Conservation (phyloP, 2,329 filamentous ascomycete species). For the Penicillium corylophilum region DNA sequence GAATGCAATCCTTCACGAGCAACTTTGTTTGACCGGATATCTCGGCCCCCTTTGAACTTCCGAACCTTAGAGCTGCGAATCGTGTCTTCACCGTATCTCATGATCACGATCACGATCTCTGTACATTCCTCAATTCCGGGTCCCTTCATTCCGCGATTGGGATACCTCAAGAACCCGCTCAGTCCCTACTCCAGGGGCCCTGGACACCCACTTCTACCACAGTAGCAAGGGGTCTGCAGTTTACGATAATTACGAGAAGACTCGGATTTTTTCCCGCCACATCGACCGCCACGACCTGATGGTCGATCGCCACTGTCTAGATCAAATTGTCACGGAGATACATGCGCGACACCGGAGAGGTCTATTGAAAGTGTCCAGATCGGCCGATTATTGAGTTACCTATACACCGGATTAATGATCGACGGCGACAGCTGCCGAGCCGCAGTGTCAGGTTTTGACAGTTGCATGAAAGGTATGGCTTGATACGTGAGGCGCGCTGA, state of each 20-base stretch:
- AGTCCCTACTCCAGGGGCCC: background rate
- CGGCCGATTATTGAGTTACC: conserved; percentile 2
- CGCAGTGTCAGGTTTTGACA: conserved; percentile 29
- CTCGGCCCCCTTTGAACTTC: background rate
- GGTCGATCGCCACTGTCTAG: conserved; percentile 2
- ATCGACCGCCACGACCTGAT: conserved; percentile 5
- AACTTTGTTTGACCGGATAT: background rate
- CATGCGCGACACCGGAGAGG: background rate
- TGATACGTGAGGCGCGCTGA: background rate
- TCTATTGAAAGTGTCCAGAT: conserved; percentile 8
- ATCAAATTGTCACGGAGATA: background rate
- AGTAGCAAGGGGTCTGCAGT: background rate
- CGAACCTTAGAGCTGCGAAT: background rate
- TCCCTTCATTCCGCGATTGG: conserved; percentile 9
- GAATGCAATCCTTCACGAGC: background rate
- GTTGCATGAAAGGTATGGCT: conserved; percentile 12
- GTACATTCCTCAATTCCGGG: conserved; percentile 7
- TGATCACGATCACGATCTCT: background rate
- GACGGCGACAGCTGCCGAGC: conserved; percentile 21
- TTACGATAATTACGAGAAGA: background rate
- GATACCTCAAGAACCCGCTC: conserved; percentile 7
- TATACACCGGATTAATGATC: conserved; percentile 12
- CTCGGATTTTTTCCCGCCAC: background rate
- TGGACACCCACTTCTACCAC: background rate
- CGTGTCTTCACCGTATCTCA: background rate